phyloP scores from a whole-genome alignment of 768 basidiomycete species.

The Inosperma sp. region DNA sequence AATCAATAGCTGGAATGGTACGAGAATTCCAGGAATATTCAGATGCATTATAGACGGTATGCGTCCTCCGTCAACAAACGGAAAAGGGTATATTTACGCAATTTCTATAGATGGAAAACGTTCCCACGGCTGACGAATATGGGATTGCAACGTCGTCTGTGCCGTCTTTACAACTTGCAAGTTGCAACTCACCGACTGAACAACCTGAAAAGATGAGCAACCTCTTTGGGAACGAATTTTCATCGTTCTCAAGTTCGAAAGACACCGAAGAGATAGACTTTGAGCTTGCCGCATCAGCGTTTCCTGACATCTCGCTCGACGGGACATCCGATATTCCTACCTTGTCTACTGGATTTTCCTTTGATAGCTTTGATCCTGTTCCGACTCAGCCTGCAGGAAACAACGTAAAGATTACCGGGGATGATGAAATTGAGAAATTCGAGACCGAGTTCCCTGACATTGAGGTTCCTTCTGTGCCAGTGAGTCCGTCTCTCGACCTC shows the following conservation, averaged over 20 bases:
- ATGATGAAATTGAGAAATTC: slow-evolving; percentile 83
- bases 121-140: too few species aligned
- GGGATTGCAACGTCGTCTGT: too few species aligned
- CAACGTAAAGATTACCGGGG: slow-evolving; percentile 79
- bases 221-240: slow-evolving; percentile 28
- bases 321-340: slow-evolving; percentile 43
- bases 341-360: slow-evolving; percentile 50
- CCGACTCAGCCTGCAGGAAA: slow-evolving; percentile 41
- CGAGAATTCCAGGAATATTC: slow-evolving; percentile 68
- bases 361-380: slow-evolving; percentile 59
- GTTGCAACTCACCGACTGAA: too few species aligned
- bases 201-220: slow-evolving; percentile 23
- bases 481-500: slow-evolving; percentile 19
- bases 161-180: too few species aligned
- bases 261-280: slow-evolving; percentile 66
- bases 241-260: slow-evolving; percentile 22
- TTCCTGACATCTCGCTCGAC: slow-evolving; percentile 81
- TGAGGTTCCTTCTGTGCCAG: slow-evolving; percentile 41
- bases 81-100: neutral
- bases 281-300: slow-evolving; percentile 74
- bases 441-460: slow-evolving; percentile 84
- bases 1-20: slow-evolving; percentile 63
- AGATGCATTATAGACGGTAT: slow-evolving; percentile 57
- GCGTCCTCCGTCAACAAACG: neutral
- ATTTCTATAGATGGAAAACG: neutral